These are phyloP conservation scores for Haplographium delicatum DNA, from an alignment of 495 filamentous ascomycete species.

Conservation along the genomic window DNA sequence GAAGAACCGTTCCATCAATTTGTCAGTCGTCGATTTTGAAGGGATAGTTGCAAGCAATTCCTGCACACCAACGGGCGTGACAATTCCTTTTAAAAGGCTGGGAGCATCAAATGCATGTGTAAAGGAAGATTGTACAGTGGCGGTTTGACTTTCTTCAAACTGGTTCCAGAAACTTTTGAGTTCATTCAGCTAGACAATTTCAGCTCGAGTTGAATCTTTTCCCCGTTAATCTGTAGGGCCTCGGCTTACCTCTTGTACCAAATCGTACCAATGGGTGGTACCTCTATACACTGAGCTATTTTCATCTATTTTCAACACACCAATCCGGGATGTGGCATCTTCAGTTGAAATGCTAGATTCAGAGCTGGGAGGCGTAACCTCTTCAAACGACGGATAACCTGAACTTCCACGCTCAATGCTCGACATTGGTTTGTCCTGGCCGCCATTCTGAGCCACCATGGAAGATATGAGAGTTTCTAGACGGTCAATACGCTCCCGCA, in stretches of 20 bases:
- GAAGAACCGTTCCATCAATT: constrained; percentile 44
- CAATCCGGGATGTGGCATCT: neutral
- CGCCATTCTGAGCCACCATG: constrained; percentile 25
- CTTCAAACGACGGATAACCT: neutral
- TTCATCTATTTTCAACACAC: constrained; percentile 6
- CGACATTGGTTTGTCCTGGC: neutral
- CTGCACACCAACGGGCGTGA: constrained; percentile 18
- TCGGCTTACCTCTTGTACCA: constrained; percentile 30
- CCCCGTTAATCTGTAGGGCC: constrained; percentile 2
- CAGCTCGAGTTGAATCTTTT: too few species aligned
- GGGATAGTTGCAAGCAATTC: constrained; percentile 41
- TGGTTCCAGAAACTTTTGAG: constrained; percentile 25
- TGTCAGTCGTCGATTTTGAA: constrained; percentile 32
- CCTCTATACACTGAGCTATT: constrained; percentile 24
- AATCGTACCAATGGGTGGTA: constrained; percentile 30
- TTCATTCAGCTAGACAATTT: constrained; percentile 21
- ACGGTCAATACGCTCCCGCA: constrained; percentile 31
- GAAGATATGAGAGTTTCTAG: constrained; percentile 32
- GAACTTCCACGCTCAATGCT: neutral
- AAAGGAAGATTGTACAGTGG: constrained; percentile 3
- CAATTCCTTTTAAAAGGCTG: constrained; percentile 18
- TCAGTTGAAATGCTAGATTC: neutral
- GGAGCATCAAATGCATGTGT: constrained; percentile 12
- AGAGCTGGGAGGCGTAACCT: neutral
- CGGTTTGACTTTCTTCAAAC: constrained; percentile 17